Conservation (phyloP, 371 early-diverging fungal species). For the Mycotypha africana region DNA sequence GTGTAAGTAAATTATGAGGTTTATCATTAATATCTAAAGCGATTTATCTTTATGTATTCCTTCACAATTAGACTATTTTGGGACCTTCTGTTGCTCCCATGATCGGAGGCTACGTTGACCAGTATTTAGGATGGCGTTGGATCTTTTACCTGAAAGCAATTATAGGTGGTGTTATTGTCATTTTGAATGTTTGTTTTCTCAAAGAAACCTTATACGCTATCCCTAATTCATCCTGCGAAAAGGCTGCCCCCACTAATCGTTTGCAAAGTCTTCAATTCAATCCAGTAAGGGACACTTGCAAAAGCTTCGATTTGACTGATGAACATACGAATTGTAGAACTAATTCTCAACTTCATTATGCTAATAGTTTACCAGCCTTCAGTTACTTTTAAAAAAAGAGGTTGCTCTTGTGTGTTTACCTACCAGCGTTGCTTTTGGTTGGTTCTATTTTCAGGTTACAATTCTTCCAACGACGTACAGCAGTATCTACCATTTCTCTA, state of each 20-base stretch:
- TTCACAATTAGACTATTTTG: conserved; percentile 32
- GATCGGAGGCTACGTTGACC: conserved; percentile 49
- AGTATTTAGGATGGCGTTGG: conserved; percentile 54
- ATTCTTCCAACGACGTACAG: conserved; percentile 36
- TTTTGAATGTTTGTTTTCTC: conserved; percentile 37
- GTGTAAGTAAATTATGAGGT: conserved; percentile 13
- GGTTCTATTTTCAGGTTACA: conserved; percentile 45
- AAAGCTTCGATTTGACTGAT: background rate
- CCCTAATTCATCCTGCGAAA: conserved; percentile 15
- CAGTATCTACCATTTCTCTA: conserved; percentile 33
- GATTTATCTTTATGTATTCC: background rate
- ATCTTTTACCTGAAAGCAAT: conserved; percentile 49
- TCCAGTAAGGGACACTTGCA: conserved; percentile 18
- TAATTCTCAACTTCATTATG: background rate
- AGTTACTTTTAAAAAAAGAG: conserved; percentile 14
- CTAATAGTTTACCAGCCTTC: conserved; percentile 25
- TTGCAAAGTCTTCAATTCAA: conserved; percentile 25
- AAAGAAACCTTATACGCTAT: conserved; percentile 50
- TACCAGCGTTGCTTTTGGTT: conserved; percentile 35
- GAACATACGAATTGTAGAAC: too few species aligned
- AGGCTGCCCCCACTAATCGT: conserved; percentile 1
- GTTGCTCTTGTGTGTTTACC: conserved; percentile 21
- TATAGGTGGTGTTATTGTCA: conserved; percentile 39
- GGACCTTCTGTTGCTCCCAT: conserved; percentile 53
- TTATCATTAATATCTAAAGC: background rate